phyloP scores from a whole-genome alignment of 1,139 yeast species.

The Zygosaccharomyces sapae region DNA sequence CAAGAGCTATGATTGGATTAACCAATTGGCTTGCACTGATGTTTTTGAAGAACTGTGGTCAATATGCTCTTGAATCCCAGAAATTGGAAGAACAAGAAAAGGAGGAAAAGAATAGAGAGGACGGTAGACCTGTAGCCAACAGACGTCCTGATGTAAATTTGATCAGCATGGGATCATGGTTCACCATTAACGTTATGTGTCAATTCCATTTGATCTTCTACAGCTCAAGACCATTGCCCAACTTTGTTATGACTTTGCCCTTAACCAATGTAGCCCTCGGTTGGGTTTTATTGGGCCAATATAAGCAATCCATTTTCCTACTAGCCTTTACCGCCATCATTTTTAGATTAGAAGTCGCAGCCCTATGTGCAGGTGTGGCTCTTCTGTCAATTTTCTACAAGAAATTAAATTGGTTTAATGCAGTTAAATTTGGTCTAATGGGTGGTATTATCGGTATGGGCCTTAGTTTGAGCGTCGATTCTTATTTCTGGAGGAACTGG shows the following conservation, averaged over 20 bases:
- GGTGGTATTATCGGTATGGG: slow-evolving; percentile 56
- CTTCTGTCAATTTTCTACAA: slow-evolving; percentile 41
- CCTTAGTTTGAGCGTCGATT: slow-evolving; percentile 55
- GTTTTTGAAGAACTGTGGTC: slow-evolving; percentile 35
- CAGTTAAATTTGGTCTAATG: slow-evolving; percentile 42
- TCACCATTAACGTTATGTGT: slow-evolving; percentile 49
- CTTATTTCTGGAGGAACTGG: slow-evolving; percentile 63
- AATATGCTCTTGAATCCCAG: slow-evolving; percentile 19
- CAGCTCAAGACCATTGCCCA: slow-evolving; percentile 78
- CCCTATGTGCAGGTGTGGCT: slow-evolving; percentile 53
- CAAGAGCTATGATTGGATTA: slow-evolving; percentile 53
- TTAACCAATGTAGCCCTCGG: slow-evolving; percentile 56
- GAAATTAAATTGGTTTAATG: slow-evolving; percentile 42
- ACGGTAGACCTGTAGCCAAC: slow-evolving; percentile 7
- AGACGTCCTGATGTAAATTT: slow-evolving; percentile 11
- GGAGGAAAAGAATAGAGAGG: slow-evolving; percentile 14
- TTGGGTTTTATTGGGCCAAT: slow-evolving; percentile 48
- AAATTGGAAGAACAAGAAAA: slow-evolving; percentile 15
- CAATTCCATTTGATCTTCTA: slow-evolving; percentile 82
- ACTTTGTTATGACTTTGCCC: slow-evolving; percentile 73
- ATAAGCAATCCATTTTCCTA: slow-evolving; percentile 49
- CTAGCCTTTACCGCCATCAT: slow-evolving; percentile 62
- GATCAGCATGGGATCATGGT: slow-evolving; percentile 50
- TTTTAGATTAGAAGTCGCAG: slow-evolving; percentile 69
- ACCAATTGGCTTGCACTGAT: slow-evolving; percentile 43